These are phyloP conservation scores for Hyaloscypha hepaticicola DNA, from an alignment of 495 filamentous ascomycete species.

Conservation along the genomic window DNA sequence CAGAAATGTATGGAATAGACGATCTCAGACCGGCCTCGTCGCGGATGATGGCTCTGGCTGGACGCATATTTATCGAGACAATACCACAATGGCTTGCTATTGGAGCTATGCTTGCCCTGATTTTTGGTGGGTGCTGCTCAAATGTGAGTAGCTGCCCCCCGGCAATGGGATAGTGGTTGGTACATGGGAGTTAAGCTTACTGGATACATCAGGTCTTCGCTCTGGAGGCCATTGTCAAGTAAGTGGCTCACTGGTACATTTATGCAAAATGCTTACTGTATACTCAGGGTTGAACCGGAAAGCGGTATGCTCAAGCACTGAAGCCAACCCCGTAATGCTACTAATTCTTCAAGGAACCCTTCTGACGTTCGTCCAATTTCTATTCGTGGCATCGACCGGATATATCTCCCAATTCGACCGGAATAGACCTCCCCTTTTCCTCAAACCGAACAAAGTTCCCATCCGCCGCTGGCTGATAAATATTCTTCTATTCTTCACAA, in stretches of 20 bases:
- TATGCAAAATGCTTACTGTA: slow-evolving; percentile 26
- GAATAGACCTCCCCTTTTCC: slow-evolving; percentile 59
- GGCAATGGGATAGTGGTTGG: background rate
- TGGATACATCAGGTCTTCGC: slow-evolving; percentile 69
- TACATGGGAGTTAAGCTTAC: slow-evolving; percentile 29
- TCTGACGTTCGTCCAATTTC: slow-evolving; percentile 91
- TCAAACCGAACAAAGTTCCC: slow-evolving; percentile 78
- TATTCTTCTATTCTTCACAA: slow-evolving; percentile 85
- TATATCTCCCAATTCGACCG: slow-evolving; percentile 69
- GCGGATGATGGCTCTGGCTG: slow-evolving; percentile 51
- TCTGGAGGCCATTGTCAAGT: slow-evolving; percentile 95
- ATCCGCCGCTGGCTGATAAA: slow-evolving; percentile 82
- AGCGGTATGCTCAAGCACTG: slow-evolving; percentile 45
- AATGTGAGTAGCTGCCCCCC: slow-evolving; percentile 62
- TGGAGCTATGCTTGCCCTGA: slow-evolving; percentile 74
- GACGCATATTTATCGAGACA: slow-evolving; percentile 57
- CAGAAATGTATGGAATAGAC: slow-evolving; percentile 55
- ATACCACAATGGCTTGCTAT: slow-evolving; percentile 68
- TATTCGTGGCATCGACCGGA: slow-evolving; percentile 75
- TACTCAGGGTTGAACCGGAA: slow-evolving; percentile 55
- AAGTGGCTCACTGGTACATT: slow-evolving; percentile 23
- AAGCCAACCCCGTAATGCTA: slow-evolving; percentile 11
- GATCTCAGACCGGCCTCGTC: slow-evolving; percentile 53
- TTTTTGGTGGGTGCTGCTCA: slow-evolving; percentile 96
- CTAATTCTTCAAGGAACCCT: slow-evolving; percentile 62